Percentiles rank a stretch among this genome's conserved stretches.
Evolutionary conservation across 805 yeast genomes (phyloP).

Genomic region (Sporopachydermia quercuum): DNA sequence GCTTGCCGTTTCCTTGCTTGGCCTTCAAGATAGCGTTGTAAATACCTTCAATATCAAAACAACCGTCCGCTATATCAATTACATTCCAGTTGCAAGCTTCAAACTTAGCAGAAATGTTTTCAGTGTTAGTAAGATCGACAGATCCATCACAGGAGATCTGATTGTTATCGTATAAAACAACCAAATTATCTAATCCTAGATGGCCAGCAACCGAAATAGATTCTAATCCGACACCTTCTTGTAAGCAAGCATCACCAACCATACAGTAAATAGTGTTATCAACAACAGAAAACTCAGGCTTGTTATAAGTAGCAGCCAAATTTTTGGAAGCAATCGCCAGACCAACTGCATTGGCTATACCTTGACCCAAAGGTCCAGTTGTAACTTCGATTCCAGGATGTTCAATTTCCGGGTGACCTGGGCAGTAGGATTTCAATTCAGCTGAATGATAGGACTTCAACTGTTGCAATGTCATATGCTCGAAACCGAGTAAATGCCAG

Average conservation of each 20-base stretch:
- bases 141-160: conserved; percentile 25
- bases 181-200: conserved; percentile 21
- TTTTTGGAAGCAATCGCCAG: conserved; percentile 24
- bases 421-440: conserved; percentile 18
- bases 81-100: conserved; percentile 23
- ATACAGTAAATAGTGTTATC: conserved; percentile 19
- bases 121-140: conserved; percentile 20
- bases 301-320: conserved; percentile 21
- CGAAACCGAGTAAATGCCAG: conserved; percentile 19
- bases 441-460: conserved; percentile 21
- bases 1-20: conserved; percentile 16
- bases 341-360: conserved; percentile 26
- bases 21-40: conserved; percentile 22
- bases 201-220: conserved; percentile 26
- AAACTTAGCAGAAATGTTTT: conserved; percentile 20
- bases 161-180: conserved; percentile 23
- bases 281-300: conserved; percentile 18
- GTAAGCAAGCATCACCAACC: conserved; percentile 27
- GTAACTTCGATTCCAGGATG: conserved; percentile 25
- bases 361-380: conserved; percentile 30
- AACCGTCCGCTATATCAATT: conserved; percentile 21
- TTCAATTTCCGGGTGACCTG: conserved; percentile 28
- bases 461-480: conserved; percentile 21
- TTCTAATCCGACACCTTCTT: conserved; percentile 26
- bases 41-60: conserved; percentile 17